Percentiles rank a stretch among this genome's conserved stretches.
These are phyloP conservation scores for Salvia sclarea DNA, from an alignment of 305 asterid genomes.

Conservation along the genomic window DNA sequence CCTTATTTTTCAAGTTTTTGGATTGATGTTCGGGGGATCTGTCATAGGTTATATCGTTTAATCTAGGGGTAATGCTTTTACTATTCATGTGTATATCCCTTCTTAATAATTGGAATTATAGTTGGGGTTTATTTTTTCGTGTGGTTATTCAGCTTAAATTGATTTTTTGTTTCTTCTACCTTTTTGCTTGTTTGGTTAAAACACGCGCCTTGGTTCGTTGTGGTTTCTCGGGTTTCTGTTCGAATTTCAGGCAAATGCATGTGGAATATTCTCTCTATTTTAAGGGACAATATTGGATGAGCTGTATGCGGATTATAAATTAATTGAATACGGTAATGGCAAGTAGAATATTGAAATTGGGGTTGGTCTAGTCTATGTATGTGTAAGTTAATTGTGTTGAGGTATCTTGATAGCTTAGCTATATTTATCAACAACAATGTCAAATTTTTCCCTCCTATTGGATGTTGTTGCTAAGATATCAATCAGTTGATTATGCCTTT, in stretches of 20 bases:
- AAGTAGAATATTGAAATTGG: background rate
- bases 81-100: background rate
- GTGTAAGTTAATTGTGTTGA: background rate
- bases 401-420: background rate
- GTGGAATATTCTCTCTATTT: background rate
- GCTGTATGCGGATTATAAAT: background rate
- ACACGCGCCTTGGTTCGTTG: background rate
- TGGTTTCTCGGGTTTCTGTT: background rate
- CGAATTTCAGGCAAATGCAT: background rate
- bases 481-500: conserved; percentile 1
- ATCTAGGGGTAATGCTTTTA: conserved; percentile 22
- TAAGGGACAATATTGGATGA: background rate
- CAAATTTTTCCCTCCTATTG: background rate
- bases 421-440: conserved; percentile 1
- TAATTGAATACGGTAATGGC: background rate
- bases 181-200: background rate
- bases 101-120: background rate
- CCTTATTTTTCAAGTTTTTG: conserved; percentile 20
- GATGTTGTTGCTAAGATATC: background rate
- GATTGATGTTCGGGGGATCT: conserved; percentile 33
- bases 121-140: background rate
- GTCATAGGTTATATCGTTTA: conserved; percentile 24
- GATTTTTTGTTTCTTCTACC: background rate
- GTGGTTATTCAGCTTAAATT: background rate
- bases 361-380: background rate